Conservation (phyloP, 192 early-diverging fungal genomes). For the Backusella luteola region DNA sequence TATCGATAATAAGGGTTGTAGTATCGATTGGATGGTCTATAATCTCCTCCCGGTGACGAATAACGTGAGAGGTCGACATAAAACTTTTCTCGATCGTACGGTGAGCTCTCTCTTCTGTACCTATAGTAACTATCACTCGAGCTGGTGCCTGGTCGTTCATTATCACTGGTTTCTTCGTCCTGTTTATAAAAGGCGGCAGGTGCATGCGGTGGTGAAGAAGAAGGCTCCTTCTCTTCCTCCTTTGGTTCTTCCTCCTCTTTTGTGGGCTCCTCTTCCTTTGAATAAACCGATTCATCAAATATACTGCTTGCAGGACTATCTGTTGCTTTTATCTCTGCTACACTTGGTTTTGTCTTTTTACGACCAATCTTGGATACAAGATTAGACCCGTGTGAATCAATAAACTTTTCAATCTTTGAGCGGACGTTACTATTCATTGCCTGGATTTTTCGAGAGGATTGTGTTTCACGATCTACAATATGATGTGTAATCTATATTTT, state of each 20-base stretch:
- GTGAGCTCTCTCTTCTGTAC: slow-evolving; percentile 7
- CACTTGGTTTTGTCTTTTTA: slow-evolving; percentile 3
- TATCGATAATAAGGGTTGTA: slow-evolving; percentile 10
- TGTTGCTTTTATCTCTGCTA: not conserved
- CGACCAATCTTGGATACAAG: slow-evolving; percentile 21
- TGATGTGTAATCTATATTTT: slow-evolving; percentile 49
- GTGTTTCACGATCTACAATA: slow-evolving; percentile 49
- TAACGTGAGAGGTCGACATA: not conserved
- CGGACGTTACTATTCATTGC: slow-evolving; percentile 38
- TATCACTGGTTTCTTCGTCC: no score
- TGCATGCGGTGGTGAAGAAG: not conserved
- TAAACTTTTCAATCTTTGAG: slow-evolving; percentile 48
- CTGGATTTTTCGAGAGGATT: slow-evolving; percentile 39
- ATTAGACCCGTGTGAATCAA: slow-evolving; percentile 35
- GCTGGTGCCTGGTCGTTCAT: not conserved
- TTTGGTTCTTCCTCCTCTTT: not conserved
- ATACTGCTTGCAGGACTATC: slow-evolving; percentile 19
- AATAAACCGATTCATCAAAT: not conserved
- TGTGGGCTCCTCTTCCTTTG: not conserved
- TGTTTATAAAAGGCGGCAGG: not conserved
- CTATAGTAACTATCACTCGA: not conserved
- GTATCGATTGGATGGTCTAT: not conserved
- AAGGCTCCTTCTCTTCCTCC: not conserved
- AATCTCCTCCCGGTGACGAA: not conserved
- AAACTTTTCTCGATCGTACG: slow-evolving; percentile 12